Base-by-base conservation (phyloP, 108 stramenopile genomes). In the Aurantiochytrium sp. region DNA sequence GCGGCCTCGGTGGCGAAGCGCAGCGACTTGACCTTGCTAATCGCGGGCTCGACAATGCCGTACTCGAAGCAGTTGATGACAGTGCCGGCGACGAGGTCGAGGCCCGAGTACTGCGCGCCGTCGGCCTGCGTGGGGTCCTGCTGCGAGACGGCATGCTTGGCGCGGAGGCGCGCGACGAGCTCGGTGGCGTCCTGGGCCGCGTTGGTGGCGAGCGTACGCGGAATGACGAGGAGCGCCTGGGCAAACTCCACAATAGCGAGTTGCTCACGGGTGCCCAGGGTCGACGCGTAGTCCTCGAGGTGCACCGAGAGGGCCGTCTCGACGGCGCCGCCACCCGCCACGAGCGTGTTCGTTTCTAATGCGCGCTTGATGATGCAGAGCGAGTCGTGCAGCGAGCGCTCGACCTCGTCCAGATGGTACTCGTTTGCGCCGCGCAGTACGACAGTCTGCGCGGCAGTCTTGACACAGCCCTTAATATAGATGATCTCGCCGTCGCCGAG, bases 401-500 rank as follows among this genome's bases (percentile, higher is more conserved):
- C 98, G 96, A 98, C 97, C 91, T 99, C 99, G 91, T 99, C 99
- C 55, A 99, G 92, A 96, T 98, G 96, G 95, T 96, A 99, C 85
- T 99, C 98, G 92, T 99, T 99, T 55, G 99, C 98, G 36, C 99
- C 99, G 22, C 99, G 94, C 59, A 99, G 93, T 42, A 99, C 96
- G 69, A 99, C 95, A 2, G 98, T 98, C 54, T 96, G 96, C 10
- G 98, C 97, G 10, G 95, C 95, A 5, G 96, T 96, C 68, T 91
- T 90, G 86, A 93, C 96, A 39, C 90, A 91, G 54, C 97, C 98
- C 88, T 95, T 95, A 81, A 98, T 94, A 89, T 98, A 98, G 69
- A 99, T 87, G 93, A 99, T 94, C 93, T 99, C 99, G 15, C 97
- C 97, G 89, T 99, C 99, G 0, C 99, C 99, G 39, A 99, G 97